Conservation (phyloP, 2,329 filamentous ascomycete species). For the Blastomyces parvus region DNA sequence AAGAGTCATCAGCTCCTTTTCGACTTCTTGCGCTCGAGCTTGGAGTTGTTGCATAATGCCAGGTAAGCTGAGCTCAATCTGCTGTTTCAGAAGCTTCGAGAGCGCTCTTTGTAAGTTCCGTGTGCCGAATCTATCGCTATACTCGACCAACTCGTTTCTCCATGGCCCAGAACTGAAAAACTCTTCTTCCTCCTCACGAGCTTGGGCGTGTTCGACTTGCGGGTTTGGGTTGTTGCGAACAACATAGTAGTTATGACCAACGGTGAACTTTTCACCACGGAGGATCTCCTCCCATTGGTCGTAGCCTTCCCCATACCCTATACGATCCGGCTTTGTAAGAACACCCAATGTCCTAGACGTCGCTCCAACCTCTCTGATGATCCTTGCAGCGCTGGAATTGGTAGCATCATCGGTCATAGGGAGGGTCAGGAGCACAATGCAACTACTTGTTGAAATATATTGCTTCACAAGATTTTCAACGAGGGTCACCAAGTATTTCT, state of each 20-base stretch:
- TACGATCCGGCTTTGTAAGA: slow-evolving; percentile 73
- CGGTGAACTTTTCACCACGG: slow-evolving; percentile 48
- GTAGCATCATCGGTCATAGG: slow-evolving; percentile 71
- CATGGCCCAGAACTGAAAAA: slow-evolving; percentile 46
- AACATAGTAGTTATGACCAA: slow-evolving; percentile 69
- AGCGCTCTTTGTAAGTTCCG: slow-evolving; percentile 40
- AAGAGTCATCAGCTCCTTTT: slow-evolving; percentile 46
- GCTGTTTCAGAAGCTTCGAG: slow-evolving; percentile 40
- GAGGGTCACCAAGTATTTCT: slow-evolving; percentile 60
- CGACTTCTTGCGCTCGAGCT: slow-evolving; percentile 43
- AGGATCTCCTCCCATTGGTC: slow-evolving; percentile 58
- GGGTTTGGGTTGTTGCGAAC: slow-evolving; percentile 51
- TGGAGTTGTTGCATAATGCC: slow-evolving; percentile 34
- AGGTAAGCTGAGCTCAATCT: slow-evolving; percentile 36
- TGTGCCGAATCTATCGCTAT: slow-evolving; percentile 44
- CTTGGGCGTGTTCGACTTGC: slow-evolving; percentile 37
- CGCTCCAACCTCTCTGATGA: slow-evolving; percentile 52
- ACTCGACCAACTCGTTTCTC: slow-evolving; percentile 32
- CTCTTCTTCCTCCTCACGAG: slow-evolving; percentile 39
- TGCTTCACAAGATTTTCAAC: slow-evolving; percentile 60
- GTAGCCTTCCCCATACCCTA: slow-evolving; percentile 45
- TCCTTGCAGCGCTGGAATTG: slow-evolving; percentile 59
- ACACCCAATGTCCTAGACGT: slow-evolving; percentile 59
- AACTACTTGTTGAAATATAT: slow-evolving; percentile 60
- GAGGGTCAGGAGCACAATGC: slow-evolving; percentile 67